Evolutionary conservation across 2,329 filamentous ascomycete species (phyloP), one percentile per base, ranked within the genome.

Genomic region (Chaetomiaceae sp.): DNA sequence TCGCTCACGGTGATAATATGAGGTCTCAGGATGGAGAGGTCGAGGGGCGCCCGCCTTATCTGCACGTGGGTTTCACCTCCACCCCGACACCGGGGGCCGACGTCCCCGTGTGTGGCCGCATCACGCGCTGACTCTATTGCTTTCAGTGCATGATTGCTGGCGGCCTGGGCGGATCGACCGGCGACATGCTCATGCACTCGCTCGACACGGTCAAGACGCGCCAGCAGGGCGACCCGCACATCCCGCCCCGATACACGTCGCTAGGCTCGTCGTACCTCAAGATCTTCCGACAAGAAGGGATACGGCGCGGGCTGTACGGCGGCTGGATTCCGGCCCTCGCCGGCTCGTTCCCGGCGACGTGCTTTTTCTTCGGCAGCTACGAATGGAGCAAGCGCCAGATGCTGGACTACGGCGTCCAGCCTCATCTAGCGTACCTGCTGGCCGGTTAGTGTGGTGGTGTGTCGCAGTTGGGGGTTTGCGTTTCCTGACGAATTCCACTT

Each of bases 181-280:
- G 94, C 49, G 93, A 98, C 67, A 86, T 98, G 78, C 73, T 98
- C 56, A 98, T 98, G 93, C 93, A 98, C 71, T 97, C 91, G 37
- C 78, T 98, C 61, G 93, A 98, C 67, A 98, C 93, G 1, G 93
- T 98, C 60, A 98, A 98, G 71, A 98, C 93, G 38, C 81, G 93
- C 58, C 94, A 98, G 66, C 93, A 98, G 68, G 93, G 91, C 60
- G 93, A 97, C 62, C 90, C 91, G 36, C 85, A 93, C 63, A 78
- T 95, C 50, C 93, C 93, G 18, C 86, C 93, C 1, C 95, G 87
- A 68, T 98, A 98, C 69, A 84, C 86, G 10, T 91, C 88, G 14
- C 82, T 97, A 66, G 86, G 86, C 32, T 86, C 85, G 48, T 93
- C 91, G 4, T 98, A 97, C 69, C 79, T 86, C 62, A 97, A 86